Evolutionary conservation across 2,329 filamentous ascomycete genomes (phyloP).

Genomic region (Verticillium longisporum): DNA sequence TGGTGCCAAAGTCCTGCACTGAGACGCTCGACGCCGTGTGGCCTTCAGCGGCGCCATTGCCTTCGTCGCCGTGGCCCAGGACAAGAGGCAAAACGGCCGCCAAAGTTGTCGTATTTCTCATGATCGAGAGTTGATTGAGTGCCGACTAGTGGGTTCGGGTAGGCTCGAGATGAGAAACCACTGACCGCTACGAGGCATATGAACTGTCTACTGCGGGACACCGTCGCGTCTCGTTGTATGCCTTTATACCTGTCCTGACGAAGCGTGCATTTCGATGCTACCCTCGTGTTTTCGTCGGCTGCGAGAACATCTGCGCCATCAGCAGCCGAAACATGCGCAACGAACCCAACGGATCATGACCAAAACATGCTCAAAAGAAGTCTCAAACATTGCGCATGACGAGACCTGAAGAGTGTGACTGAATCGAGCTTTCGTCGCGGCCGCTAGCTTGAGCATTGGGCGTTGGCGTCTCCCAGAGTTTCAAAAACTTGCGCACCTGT

Average conservation of each 20-base stretch:
- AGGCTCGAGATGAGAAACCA: neutral
- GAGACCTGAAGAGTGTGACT: neutral
- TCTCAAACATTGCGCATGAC: neutral
- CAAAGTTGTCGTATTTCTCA: neutral
- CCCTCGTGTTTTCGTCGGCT: neutral
- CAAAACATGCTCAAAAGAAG: neutral
- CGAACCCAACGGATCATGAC: neutral
- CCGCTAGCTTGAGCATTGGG: neutral
- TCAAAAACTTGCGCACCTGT: neutral
- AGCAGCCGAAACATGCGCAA: neutral
- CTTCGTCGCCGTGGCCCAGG: slow-evolving; percentile 2
- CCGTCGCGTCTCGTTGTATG: too few species aligned
- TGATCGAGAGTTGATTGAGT: neutral
- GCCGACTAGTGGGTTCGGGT: too few species aligned
- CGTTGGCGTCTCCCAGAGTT: neutral
- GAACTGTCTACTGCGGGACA: too few species aligned
- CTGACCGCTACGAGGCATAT: too few species aligned
- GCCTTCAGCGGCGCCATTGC: neutral
- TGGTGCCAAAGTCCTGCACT: slow-evolving; percentile 17
- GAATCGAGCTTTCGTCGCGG: neutral
- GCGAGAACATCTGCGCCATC: neutral
- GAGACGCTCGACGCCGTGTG: slow-evolving; percentile 11
- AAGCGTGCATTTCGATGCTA: too few species aligned
- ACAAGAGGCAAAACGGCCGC: slow-evolving; percentile 2
- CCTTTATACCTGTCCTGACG: too few species aligned